Evolutionary conservation across 2,329 filamentous ascomycete species (phyloP).

Genomic region (Juglanconis sp.): DNA sequence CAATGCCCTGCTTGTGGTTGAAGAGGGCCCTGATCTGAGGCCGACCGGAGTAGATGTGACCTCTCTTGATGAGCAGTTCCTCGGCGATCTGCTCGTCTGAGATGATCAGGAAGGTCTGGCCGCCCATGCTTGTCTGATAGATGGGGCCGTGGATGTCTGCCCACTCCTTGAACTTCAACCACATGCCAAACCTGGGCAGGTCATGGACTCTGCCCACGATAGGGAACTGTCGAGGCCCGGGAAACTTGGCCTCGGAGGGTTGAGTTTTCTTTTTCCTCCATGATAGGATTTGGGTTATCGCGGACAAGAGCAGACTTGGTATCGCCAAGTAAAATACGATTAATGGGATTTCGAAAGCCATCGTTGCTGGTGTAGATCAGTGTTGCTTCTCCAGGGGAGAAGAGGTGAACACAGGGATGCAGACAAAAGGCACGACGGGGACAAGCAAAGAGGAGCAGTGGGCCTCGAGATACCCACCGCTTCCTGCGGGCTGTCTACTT

Average conservation of each 20-base stretch:
- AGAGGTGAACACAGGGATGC: not conserved
- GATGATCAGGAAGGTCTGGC: constrained; percentile 41
- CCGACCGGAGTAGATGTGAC: constrained; percentile 48
- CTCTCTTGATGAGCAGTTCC: constrained; percentile 46
- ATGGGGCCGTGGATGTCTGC: constrained; percentile 40
- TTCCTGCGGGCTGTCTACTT: not conserved
- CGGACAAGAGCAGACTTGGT: constrained; percentile 41
- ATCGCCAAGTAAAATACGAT: constrained; percentile 44
- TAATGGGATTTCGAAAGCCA: constrained; percentile 33
- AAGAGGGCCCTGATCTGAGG: constrained; percentile 48
- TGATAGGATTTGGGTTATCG: constrained; percentile 34
- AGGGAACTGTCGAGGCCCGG: constrained; percentile 45
- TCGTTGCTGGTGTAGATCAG: constrained; percentile 20
- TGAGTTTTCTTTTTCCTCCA: constrained; percentile 27
- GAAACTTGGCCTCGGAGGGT: constrained; percentile 32
- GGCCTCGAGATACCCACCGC: not conserved
- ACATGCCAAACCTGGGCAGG: constrained; percentile 42
- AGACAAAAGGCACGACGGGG: not conserved
- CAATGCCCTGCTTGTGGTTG: constrained; percentile 45
- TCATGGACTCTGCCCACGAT: constrained; percentile 48
- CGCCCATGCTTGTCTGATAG: constrained; percentile 39
- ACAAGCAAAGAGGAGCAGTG: not conserved
- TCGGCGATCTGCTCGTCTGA: constrained; percentile 47
- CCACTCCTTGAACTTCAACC: constrained; percentile 51
- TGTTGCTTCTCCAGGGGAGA: not conserved